phyloP scores from a whole-genome alignment of 2,329 filamentous ascomycete species.

The Tolypocladium capitatum region DNA sequence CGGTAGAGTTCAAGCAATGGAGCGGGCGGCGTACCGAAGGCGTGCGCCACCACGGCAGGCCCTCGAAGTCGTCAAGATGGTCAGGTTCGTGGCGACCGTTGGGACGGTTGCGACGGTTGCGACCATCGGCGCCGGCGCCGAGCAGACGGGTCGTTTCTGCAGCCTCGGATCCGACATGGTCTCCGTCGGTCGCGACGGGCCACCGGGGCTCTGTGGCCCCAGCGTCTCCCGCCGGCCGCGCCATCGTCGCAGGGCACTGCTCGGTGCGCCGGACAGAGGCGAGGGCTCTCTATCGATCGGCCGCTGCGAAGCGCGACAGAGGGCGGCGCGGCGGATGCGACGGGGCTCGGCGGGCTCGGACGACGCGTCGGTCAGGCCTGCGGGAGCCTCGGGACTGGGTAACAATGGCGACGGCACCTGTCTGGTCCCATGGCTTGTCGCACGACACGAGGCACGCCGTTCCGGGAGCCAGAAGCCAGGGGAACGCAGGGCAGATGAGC shows the following conservation, averaged over 20 bases:
- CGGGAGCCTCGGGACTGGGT: neutral
- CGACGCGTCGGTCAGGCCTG: neutral
- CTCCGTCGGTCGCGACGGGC: no score
- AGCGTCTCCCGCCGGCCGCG: neutral
- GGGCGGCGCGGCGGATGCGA: neutral
- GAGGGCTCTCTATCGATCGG: neutral
- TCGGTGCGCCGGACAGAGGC: neutral
- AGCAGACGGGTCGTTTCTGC: slow-evolving; percentile 4
- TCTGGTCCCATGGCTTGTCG: neutral
- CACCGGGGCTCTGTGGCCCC: neutral
- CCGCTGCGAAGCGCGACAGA: neutral
- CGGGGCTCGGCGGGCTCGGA: neutral
- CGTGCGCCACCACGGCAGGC: slow-evolving; percentile 46
- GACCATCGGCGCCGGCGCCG: slow-evolving; percentile 4
- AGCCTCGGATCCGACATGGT: neutral
- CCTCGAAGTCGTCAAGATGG: slow-evolving; percentile 45
- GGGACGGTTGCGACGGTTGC: slow-evolving; percentile 31
- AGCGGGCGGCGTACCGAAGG: slow-evolving; percentile 41
- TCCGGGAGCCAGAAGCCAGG: neutral
- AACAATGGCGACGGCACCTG: neutral
- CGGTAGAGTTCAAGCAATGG: neutral
- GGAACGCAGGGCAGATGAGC: neutral
- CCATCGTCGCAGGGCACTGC: neutral
- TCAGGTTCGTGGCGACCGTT: no score
- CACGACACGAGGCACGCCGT: neutral